Base-by-base conservation (phyloP, 1,139 yeast species). In the Diutina scorzettiae region DNA sequence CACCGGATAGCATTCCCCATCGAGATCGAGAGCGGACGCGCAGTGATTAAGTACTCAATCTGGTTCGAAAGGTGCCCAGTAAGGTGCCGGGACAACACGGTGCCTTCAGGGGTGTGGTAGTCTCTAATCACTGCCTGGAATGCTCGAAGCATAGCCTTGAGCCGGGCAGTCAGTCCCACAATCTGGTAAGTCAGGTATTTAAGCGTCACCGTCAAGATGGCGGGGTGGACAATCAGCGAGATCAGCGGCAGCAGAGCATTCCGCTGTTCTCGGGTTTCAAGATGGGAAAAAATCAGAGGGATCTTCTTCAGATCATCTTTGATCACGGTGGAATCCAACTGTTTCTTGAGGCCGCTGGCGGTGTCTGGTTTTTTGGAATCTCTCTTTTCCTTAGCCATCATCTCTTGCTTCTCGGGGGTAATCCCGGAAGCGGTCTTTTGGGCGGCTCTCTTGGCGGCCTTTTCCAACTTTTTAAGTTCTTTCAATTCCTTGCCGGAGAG, bases 1-100 rank as follows among this genome's bases (percentile, higher is more conserved):
- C 96, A 87, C 52, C 98, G 76, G 49, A 93, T 93, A 3, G 97
- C 93, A 62, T 89, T 91, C 43, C 99, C 98, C 98, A 93, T 93
- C 1, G 95, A 76, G 8, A 89, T 84, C 45, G 94, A 79, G 44
- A 93, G 68, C 0, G 97, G 97, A 49, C 99, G 76, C 1, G 96
- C 91, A 9, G 89, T 78, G 54, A 86, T 91, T 51, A 93, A 67
- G 51, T 83, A 86, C 55, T 91, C 98, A 50, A 93, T 93, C 60
- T 93, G 99, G 53, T 83, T 87, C n/a, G 95, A 79, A 48, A 93
- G 69, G 56, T 87, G 91, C 21, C 82, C 80, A 0, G 96, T 87
- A 53, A 93, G 71, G 60, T 89, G 85, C 64, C 99, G 77, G 31
- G 91, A 78, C 50, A 93, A 69, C 1, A 95, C 81, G 12, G 93